Base-by-base conservation (phyloP, 768 basidiomycete genomes). In the Mycena galopus region DNA sequence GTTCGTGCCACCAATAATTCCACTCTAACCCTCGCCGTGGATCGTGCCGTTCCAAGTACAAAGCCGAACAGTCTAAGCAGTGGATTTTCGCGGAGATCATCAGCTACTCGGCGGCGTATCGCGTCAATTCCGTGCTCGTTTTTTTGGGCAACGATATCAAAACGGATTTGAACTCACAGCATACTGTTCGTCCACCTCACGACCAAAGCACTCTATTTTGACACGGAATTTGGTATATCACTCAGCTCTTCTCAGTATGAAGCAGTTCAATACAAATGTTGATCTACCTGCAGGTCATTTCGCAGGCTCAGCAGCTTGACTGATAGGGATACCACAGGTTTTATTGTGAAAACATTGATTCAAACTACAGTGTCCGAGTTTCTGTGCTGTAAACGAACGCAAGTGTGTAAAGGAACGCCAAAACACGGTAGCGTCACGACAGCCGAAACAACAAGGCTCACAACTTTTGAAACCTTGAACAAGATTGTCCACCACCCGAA, bases 51-150 rank as follows among this genome's bases (percentile, higher is more conserved):
- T 75, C 97, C 96, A n/a, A 95, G 95, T 29, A 91, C 86, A 84
- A 93, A 92, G 12, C 97, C n/a, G n/a, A n/a, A n/a, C n/a, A n/a
- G n/a, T n/a, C 97, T 3, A 96, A 97, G 82, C 91, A 91, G 75
- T 98, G 97, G 97, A 95, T 98, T 81, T 83, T 98, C 78, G 88
- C 93, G 6, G 97, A 99, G 88, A 98, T 98, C 77, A 98, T 98
- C 86, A 89, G 94, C 32, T 98, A 93, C 82, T 96, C 97, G 69
- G 85, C 97, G 73, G 97, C 94, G 12, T 99, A 99, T 84, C 97
- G 97, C 81, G 79, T 98, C 69, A 98, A 96, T 86, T 86, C 11
- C 23, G 16, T 35, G 19, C 23, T 9, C 67, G 75, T 65, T 78
- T 74, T 73, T 71, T n/a, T 21, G 53, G n/a, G n/a, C n/a, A 17